Base-by-base conservation (phyloP, 2,329 filamentous ascomycete species). In the Penicillium sp. region DNA sequence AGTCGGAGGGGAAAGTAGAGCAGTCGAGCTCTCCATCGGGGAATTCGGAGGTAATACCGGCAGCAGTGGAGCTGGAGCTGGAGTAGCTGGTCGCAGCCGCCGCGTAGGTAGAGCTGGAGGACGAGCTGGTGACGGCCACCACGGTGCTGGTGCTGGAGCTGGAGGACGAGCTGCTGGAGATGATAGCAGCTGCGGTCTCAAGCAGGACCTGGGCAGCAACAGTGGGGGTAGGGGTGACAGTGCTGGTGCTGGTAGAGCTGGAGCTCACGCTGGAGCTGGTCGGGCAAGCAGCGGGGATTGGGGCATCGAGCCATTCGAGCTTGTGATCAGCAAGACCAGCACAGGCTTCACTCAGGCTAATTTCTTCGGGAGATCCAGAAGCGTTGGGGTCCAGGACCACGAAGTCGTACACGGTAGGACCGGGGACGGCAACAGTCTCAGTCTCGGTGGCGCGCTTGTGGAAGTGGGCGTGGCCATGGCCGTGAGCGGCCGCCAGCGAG, bases 1-100 rank as follows among this genome's bases (percentile, higher is more conserved):
- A 97, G 0, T 84, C 78, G 3, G 84, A 85, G 15, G 92, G 92
- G 77, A 96, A 95, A 1, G 79, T 68, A 57, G 72, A 74, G 76
- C 94, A 97, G 59, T 80, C 74, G 49, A 95, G 65, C 62, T 84
- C 73, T 54, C 89, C 89, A 71, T 87, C 86, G 12, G 88, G 88
- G 79, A 97, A 97, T 7, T 85, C 76, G 15, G 76, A 74, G 60
- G 85, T 77, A 49, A 93, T 60, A 46, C 88, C 89, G 23, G 48
- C 38, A 51, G 51, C 53, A 13, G 47, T 23, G 10, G 65, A 57
- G 56, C 65, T 46, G 41, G 73, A 58, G 59, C 64, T 56, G 49
- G 65, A 44, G 39, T 61, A 15, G 45, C 18, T 42, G 24, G 47
- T 31, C 56, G 64, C 50, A 50, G 61, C 61, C 9, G 70, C 57